Evolutionary conservation across 1,139 yeast genomes (phyloP).

Genomic region (Protomyces inundatus): DNA sequence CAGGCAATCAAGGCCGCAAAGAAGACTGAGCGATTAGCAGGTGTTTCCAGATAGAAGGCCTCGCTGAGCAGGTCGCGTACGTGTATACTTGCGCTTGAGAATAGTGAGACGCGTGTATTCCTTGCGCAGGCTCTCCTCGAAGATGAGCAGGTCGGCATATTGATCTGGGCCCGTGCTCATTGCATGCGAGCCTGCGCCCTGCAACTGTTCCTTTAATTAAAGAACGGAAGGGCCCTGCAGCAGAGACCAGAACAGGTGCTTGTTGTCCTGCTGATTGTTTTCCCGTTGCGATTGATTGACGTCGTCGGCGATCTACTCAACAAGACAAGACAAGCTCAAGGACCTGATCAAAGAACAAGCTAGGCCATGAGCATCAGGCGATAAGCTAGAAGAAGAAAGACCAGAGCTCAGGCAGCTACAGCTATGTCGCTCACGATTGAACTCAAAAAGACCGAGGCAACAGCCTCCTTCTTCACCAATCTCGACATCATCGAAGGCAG

Average conservation of each 20-base stretch:
- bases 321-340: neutral
- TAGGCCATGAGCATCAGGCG: too few relatives aligned
- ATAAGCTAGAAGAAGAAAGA: too few relatives aligned
- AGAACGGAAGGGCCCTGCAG: too few relatives aligned
- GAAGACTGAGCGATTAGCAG: slow-evolving; percentile 5
- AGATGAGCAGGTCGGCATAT: slow-evolving; percentile 23
- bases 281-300: neutral
- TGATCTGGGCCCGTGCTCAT: slow-evolving; percentile 7
- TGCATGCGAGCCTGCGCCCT: neutral
- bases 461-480: slow-evolving; percentile 40
- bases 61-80: neutral
- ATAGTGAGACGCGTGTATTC: slow-evolving; percentile 18
- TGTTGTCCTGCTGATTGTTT: neutral
- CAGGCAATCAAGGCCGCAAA: slow-evolving; percentile 19
- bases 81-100: slow-evolving; percentile 14
- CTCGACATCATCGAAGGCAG: slow-evolving; percentile 50
- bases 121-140: slow-evolving; percentile 25
- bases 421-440: neutral
- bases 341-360: too few relatives aligned
- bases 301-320: neutral
- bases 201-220: too few relatives aligned
- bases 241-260: too few relatives aligned
- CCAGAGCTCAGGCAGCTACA: too few relatives aligned
- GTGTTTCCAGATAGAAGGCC: neutral
- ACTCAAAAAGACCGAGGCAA: neutral